Evolutionary conservation across 306 rosid species (phyloP).

Genomic region (Prunus kanzakura): DNA sequence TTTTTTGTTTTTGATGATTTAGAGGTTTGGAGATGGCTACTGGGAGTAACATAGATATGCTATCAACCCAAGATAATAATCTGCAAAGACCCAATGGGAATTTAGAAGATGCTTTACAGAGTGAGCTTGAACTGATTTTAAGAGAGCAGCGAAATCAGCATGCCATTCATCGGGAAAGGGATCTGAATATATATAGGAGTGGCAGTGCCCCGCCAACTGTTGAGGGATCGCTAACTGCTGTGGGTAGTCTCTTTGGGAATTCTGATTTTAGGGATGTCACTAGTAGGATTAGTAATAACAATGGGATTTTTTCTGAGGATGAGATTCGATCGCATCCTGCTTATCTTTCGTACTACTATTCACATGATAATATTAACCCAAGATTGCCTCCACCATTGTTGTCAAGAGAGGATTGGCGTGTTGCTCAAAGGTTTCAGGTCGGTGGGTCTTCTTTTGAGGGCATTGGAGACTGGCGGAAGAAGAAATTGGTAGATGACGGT

Average conservation of each 20-base stretch:
- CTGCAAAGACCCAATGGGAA: constrained; percentile 42
- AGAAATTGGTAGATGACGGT: constrained; percentile 35
- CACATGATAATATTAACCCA: constrained; percentile 76
- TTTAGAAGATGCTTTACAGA: constrained; percentile 63
- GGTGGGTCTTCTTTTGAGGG: constrained; percentile 61
- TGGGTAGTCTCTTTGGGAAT: constrained; percentile 58
- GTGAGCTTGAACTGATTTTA: constrained; percentile 71
- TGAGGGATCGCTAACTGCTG: constrained; percentile 83
- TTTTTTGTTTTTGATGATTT: constrained; percentile 22
- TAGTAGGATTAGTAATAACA: constrained; percentile 36
- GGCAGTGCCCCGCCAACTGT: constrained; percentile 99
- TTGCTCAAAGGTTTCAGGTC: constrained; percentile 77
- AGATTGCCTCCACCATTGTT: constrained; percentile 83
- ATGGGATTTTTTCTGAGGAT: constrained; percentile 73
- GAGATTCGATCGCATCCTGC: constrained; percentile 85
- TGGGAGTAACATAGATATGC: constrained; percentile 51
- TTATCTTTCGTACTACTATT: constrained; percentile 80
- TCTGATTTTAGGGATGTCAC: constrained; percentile 41
- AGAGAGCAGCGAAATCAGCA: constrained; percentile 62
- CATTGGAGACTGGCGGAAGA: constrained; percentile 69
- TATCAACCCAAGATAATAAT: constrained; percentile 28
- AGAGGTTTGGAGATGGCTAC: constrained; percentile 55
- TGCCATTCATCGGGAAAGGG: constrained; percentile 52
- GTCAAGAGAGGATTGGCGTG: constrained; percentile 97
- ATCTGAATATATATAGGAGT: constrained; percentile 74